These are phyloP conservation scores for Ballota nigra DNA, from an alignment of 257 asterid genomes.

Conservation along the genomic window DNA sequence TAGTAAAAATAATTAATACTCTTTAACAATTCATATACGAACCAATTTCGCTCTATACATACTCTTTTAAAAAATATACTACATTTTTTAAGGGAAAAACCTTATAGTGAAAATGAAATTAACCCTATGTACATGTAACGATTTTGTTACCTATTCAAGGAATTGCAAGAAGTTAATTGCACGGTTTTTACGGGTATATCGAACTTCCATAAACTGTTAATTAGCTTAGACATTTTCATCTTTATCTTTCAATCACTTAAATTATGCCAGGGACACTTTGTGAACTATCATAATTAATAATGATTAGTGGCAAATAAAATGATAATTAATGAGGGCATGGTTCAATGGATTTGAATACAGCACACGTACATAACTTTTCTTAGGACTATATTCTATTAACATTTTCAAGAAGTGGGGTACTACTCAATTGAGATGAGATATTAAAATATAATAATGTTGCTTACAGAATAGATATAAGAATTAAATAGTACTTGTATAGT, in stretches of 20 bases:
- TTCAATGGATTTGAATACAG: conserved; percentile 36
- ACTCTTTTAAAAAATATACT: too few species aligned
- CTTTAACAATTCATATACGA: too few species aligned
- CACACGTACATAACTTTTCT: conserved; percentile 11
- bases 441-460: neutral
- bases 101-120: too few species aligned
- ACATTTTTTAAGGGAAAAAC: too few species aligned
- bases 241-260: neutral
- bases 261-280: neutral
- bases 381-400: neutral
- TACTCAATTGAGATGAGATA: conserved; percentile 16
- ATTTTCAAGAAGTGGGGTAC: conserved; percentile 19
- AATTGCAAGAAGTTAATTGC: too few species aligned
- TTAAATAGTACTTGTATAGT: neutral
- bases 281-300: conserved; percentile 19
- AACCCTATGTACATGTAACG: too few species aligned
- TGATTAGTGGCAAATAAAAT: conserved; percentile 25
- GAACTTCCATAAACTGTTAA: neutral
- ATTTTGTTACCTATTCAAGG: too few species aligned
- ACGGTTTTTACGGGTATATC: neutral
- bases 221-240: neutral
- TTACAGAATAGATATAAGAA: neutral
- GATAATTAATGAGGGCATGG: conserved; percentile 1
- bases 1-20: too few species aligned
- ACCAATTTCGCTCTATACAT: too few species aligned